Base-by-base conservation (phyloP, 805 yeast species). In the Dipodascus geniculatus region DNA sequence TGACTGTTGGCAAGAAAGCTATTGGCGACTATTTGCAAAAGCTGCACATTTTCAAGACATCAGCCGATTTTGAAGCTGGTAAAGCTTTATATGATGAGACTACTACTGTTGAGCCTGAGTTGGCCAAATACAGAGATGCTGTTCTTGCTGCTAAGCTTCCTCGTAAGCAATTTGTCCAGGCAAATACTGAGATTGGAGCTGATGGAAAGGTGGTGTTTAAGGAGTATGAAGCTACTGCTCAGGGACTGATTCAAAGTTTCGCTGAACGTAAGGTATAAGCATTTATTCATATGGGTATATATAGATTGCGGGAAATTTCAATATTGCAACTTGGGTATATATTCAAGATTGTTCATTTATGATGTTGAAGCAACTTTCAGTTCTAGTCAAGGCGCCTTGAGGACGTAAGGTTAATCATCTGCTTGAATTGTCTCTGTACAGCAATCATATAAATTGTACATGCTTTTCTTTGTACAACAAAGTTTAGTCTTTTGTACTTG, bases 161-260 rank as follows among this genome's bases (percentile, higher is more conserved):
- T 57, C 79, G 96, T 67, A 83, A 82, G 67, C 95, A 87, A 66
- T 78, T 83, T 60, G 80, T 88, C 54, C 96, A 88, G 69, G 87
- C 89, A 23, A 88, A 88, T 68, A 84, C 95, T 6, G 60, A 70
- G 23, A 57, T 79, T 48, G 58, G 58, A 16, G 58, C 52, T 9
- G 75, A 68, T 3, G 74, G 68, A 6, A 59, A 61, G 49, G 81
- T 83, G 31, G 74, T 69, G 44, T 73, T 87, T n/a, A 75, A 73
- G 54, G 95, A 86, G 64, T 88, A 88, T 61, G 82, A 79, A 23
- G 91, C 85, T 64, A 74, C 82, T 11, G 81, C 81, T 59, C 71
- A 73, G 35, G 96, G 95, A 23, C 76, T 88, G 85, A 84, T 88
- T 62, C 78, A 82, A 68, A 82, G 90, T 61, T 88, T 83, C 68